A percentile compares a stretch with the other conserved stretches of the same genome.
Conservation (phyloP, 352 stramenopile genomes). For the Phytopythium mirpurense region DNA sequence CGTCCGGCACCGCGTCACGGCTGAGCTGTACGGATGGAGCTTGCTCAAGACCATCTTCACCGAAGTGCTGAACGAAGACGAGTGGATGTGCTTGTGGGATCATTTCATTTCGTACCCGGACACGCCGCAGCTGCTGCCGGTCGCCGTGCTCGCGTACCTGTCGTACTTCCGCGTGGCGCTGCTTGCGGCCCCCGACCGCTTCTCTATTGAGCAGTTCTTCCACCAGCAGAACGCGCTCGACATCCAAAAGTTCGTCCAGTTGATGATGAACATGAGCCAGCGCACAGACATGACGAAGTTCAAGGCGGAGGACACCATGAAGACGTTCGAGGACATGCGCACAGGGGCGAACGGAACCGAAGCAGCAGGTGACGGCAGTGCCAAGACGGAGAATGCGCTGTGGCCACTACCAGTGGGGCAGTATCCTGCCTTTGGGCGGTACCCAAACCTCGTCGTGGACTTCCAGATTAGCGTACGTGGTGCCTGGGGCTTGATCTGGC, state of each 20-base stretch:
- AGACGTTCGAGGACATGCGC: neutral
- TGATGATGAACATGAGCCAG: constrained; percentile 51
- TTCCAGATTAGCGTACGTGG: constrained; percentile 76
- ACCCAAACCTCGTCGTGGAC: constrained; percentile 78
- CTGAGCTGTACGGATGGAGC: constrained; percentile 77
- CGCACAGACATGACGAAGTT: constrained; percentile 33
- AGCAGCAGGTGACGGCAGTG: neutral
- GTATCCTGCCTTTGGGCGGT: constrained; percentile 78
- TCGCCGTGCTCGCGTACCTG: constrained; percentile 69
- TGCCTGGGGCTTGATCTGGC: neutral
- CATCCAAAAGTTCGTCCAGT: constrained; percentile 61
- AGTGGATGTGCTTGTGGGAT: constrained; percentile 89
- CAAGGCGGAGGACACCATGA: constrained; percentile 2
- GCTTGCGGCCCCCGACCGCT: constrained; percentile 38
- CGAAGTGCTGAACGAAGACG: constrained; percentile 81
- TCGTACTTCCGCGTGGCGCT: constrained; percentile 64
- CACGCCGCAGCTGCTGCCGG: constrained; percentile 53
- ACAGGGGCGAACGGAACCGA: neutral
- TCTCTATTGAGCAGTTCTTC: constrained; percentile 82
- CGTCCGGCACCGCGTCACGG: constrained; percentile 46
- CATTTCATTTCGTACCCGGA: constrained; percentile 74
- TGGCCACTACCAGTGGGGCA: constrained; percentile 67
- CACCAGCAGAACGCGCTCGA: constrained; percentile 81
- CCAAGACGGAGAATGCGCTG: neutral
- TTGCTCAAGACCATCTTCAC: constrained; percentile 86